Percentiles rank a stretch among this genome's conserved stretches.
Conservation (phyloP, 495 filamentous ascomycete species). For the Penicillium subrubescens region DNA sequence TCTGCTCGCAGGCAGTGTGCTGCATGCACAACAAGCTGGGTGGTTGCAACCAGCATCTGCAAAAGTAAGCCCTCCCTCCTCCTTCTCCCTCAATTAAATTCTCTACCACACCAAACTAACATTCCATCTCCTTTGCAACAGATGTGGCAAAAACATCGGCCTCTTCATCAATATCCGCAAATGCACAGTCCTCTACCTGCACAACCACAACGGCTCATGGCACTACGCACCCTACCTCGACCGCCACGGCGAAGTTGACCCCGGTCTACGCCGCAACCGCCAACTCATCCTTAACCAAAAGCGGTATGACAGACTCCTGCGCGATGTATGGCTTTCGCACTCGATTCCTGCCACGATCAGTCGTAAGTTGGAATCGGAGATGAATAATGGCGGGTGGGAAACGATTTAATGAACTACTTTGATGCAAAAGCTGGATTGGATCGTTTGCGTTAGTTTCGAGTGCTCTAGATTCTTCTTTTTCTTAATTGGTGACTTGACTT, state of each 20-base stretch:
- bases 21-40: slow-evolving; percentile 76
- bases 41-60: slow-evolving; percentile 86
- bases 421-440: slow-evolving; percentile 11
- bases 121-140: slow-evolving; percentile 30
- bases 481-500: neutral
- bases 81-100: neutral
- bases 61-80: slow-evolving; percentile 62
- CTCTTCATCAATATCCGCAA: slow-evolving; percentile 96
- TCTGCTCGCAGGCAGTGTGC: slow-evolving; percentile 92
- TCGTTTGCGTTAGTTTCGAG: slow-evolving; percentile 1
- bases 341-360: slow-evolving; percentile 86
- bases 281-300: slow-evolving; percentile 92
- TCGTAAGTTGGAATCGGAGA: slow-evolving; percentile 86
- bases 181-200: slow-evolving; percentile 84
- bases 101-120: slow-evolving; percentile 12
- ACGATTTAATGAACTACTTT: slow-evolving; percentile 58
- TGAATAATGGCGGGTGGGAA: slow-evolving; percentile 97
- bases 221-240: slow-evolving; percentile 90
- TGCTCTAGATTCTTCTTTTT: slow-evolving; percentile 1
- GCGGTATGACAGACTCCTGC: slow-evolving; percentile 83
- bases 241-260: slow-evolving; percentile 90
- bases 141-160: slow-evolving; percentile 86
- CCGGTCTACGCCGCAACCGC: slow-evolving; percentile 75
- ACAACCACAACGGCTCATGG: slow-evolving; percentile 80
- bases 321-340: slow-evolving; percentile 86